Conservation (phyloP, 768 basidiomycete species). For the Mycena belliarum region DNA sequence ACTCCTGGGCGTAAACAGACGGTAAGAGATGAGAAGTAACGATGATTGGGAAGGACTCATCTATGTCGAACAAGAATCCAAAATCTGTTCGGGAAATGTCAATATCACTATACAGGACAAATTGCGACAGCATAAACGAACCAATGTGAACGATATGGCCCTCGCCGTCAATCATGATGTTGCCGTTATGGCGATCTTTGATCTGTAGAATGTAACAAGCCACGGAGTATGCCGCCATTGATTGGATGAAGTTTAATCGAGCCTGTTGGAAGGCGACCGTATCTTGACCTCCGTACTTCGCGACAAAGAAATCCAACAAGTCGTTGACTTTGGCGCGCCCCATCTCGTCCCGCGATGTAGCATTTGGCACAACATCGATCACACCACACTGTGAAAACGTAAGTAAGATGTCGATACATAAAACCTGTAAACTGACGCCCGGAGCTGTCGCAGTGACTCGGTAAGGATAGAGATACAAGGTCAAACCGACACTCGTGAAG, state of each 20-base stretch:
- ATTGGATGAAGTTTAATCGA: conserved; percentile 94
- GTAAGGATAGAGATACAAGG: conserved; percentile 92
- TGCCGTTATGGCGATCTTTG: conserved; percentile 98
- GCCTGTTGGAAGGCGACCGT: conserved; percentile 90
- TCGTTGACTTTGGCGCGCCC: conserved; percentile 98
- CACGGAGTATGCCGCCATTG: conserved; percentile 98
- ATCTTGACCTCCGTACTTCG: conserved; percentile 90
- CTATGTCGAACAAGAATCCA: conserved; percentile 97
- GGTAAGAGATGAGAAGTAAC: conserved; percentile 21
- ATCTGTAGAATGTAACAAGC: conserved; percentile 98
- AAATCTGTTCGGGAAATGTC: conserved; percentile 60
- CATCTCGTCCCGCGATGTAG: conserved; percentile 99
- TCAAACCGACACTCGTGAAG: conserved; percentile 85
- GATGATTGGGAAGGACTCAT: conserved; percentile 55
- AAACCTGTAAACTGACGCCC: conserved; percentile 61
- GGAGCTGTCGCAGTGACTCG: conserved; percentile 96
- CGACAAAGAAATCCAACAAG: conserved; percentile 88
- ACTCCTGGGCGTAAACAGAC: conserved; percentile 68
- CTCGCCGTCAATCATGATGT: conserved; percentile 99
- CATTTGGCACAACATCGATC: conserved; percentile 96
- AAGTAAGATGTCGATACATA: background rate
- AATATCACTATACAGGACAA: too few species aligned
- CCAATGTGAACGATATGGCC: conserved; percentile 97
- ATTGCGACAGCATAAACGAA: too few species aligned
- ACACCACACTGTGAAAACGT: conserved; percentile 76